phyloP scores from a whole-genome alignment of 352 stramenopile species.

The Globisporangium nagaii region DNA sequence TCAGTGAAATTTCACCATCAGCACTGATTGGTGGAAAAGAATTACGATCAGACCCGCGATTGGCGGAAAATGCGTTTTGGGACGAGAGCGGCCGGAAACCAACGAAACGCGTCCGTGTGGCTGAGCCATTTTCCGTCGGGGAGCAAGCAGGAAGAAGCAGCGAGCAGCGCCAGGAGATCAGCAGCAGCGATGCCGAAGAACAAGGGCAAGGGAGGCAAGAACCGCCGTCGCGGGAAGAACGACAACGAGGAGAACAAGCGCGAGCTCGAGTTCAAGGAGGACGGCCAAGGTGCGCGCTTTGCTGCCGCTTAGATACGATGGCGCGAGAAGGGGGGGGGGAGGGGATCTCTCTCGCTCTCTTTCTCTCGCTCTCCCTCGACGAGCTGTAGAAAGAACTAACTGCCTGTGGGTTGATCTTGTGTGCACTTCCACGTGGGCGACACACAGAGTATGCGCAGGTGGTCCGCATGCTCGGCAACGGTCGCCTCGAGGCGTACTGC shows the following conservation, averaged over 20 bases:
- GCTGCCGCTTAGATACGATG: not conserved
- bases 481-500: conserved; percentile 97
- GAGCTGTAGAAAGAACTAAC: no score
- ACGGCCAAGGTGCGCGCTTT: conserved; percentile 89
- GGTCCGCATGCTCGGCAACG: conserved; percentile 98
- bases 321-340: not conserved
- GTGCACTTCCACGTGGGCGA: no score
- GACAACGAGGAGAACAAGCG: conserved; percentile 98
- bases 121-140: conserved; percentile 17
- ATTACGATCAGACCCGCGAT: not conserved
- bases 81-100: conserved; percentile 9
- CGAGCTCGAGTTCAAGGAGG: conserved; percentile 99
- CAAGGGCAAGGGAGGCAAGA: conserved; percentile 98
- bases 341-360: not conserved
- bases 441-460: conserved; percentile 98
- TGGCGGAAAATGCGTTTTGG: not conserved
- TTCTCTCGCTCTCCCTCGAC: no score
- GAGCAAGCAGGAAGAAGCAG: conserved; percentile 7
- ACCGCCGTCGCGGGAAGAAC: conserved; percentile 96
- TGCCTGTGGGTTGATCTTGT: not conserved
- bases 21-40: not conserved
- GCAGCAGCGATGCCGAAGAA: conserved; percentile 73
- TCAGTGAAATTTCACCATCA: no score
- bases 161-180: not conserved
- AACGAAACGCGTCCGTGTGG: conserved; percentile 1